Base-by-base conservation (phyloP, 2,329 filamentous ascomycete genomes). In the Cercospora brassicicola region DNA sequence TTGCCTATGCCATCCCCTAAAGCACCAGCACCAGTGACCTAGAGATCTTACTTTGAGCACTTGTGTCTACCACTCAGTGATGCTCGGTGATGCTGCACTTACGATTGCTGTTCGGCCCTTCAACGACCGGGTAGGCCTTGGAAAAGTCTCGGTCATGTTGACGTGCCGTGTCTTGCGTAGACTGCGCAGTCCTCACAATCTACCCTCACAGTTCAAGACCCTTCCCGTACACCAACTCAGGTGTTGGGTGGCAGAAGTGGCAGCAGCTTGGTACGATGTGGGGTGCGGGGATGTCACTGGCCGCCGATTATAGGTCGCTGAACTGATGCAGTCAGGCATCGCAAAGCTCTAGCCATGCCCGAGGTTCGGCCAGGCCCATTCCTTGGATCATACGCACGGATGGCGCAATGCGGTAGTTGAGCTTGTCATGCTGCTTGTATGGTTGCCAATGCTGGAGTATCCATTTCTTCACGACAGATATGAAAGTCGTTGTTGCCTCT, bases 1-100 rank as follows among this genome's bases (percentile, higher is more conserved):
- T 89, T 90, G 4, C 87, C 87, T 55, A 89, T 86, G 0, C 86
- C 87, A 48, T 87, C 83, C 31, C 82, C 85, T 26, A 80, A 78
- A 63, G 84, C 84, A 15, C 87, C 86, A 13, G 87, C 87, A n/a
- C 87, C 87, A 0, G 86, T 88, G 30, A 89, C 83, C 62, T 64
- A 36, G 26, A 18, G 18, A 23, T 6, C 51, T 20, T 23, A n/a
- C 5, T 30, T 11, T 59, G 18, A 59, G 55, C 55, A 20, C 26
- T 8, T 28, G 7, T 30, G 11, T 20, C 20, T n/a, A 4, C 18
- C 11, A 9, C 11, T 55, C 48, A 8, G 23, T 4, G 23, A 30
- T 20, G 2, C 15, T 23, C n/a, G 18, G 55, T n/a, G 6, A 55
- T 55, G 48, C 18, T 13, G 30, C 23, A 56, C 62, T 57, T 23